A percentile compares a stretch with the other conserved stretches of the same genome.
Evolutionary conservation across 345 rosid genomes (phyloP).

Genomic region (Microcos paniculata): DNA sequence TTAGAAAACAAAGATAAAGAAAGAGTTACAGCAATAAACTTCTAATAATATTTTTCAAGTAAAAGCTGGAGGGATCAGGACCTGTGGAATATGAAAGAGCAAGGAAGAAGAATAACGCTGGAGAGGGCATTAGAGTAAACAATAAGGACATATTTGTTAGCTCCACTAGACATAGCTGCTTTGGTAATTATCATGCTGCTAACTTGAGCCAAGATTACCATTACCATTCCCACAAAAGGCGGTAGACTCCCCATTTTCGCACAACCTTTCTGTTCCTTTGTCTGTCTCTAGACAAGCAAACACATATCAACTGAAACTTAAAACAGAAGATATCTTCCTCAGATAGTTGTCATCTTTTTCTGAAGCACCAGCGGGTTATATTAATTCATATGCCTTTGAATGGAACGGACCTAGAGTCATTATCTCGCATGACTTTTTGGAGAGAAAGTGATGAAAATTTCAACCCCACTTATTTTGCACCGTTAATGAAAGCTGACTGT

Average conservation of each 20-base stretch:
- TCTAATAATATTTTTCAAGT: neutral
- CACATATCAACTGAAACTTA: neutral
- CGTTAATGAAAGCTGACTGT: neutral
- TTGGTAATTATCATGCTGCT: conserved; percentile 32
- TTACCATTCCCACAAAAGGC: conserved; percentile 46
- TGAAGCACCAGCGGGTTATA: neutral
- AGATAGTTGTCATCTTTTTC: neutral
- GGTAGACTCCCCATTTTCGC: neutral
- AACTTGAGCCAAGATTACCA: conserved; percentile 33
- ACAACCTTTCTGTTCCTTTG: neutral
- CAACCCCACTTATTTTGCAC: neutral
- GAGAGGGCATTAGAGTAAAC: conserved; percentile 43
- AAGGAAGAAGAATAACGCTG: conserved; percentile 44
- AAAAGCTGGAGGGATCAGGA: neutral
- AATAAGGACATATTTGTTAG: conserved; percentile 42
- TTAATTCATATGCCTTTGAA: neutral
- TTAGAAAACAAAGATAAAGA: neutral
- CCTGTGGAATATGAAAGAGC: conserved; percentile 43
- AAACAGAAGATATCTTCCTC: neutral
- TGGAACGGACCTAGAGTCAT: neutral
- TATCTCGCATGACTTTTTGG: neutral
- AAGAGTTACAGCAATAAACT: neutral
- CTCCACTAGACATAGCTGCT: conserved; percentile 46
- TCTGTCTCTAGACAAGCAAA: neutral
- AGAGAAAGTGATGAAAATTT: neutral